These are phyloP conservation scores for Aureobasidium uvarum DNA, from an alignment of 2,329 filamentous ascomycete genomes.

Conservation along the genomic window DNA sequence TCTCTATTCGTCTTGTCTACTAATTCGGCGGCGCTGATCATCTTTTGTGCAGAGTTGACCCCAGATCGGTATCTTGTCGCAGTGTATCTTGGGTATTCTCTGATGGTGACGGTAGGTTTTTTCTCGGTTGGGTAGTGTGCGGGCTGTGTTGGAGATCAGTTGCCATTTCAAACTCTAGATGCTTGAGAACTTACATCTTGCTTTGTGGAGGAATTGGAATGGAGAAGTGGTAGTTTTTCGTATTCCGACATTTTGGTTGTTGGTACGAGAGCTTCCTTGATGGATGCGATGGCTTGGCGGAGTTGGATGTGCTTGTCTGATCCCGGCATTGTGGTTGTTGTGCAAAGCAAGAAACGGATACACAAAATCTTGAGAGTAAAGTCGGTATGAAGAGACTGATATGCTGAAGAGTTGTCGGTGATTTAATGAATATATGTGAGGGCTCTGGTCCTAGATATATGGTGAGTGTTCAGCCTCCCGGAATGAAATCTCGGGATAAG, in stretches of 20 bases:
- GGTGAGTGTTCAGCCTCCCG: not conserved
- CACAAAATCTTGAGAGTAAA: not conserved
- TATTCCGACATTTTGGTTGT: not conserved
- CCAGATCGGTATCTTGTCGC: not conserved
- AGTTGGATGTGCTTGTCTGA: not conserved
- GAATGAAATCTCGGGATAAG: not conserved
- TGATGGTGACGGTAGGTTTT: no score
- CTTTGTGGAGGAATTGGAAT: not conserved
- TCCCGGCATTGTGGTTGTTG: not conserved
- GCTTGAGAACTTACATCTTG: not conserved
- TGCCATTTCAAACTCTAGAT: not conserved
- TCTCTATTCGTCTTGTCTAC: not conserved
- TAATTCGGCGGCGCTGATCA: not conserved
- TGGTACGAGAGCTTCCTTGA: not conserved
- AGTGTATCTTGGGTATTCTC: not conserved
- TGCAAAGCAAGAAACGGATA: not conserved
- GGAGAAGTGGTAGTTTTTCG: not conserved
- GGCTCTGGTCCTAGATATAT: not conserved
- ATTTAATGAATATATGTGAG: no score
- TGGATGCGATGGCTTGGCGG: not conserved
- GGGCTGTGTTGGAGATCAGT: not conserved
- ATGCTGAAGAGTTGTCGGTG: not conserved
- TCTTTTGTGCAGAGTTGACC: not conserved
- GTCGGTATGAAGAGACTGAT: no score
- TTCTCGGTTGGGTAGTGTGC: not conserved